Conservation (phyloP, 2,329 filamentous ascomycete species). For the Neurospora sp. region DNA sequence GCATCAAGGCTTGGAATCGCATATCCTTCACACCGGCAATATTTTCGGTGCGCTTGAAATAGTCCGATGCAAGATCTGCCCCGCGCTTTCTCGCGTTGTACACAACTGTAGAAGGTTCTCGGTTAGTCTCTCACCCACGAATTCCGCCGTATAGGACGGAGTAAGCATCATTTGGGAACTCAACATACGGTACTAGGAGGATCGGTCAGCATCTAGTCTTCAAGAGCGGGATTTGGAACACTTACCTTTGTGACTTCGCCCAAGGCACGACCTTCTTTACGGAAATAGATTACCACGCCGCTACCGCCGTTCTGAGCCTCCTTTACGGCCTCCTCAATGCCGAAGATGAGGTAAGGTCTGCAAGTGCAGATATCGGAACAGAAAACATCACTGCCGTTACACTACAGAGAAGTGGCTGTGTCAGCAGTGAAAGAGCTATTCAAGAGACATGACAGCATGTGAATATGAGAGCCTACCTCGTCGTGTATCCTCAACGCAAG, state of each 20-base stretch:
- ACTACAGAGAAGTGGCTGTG: slow-evolving; percentile 31
- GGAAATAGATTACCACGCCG: slow-evolving; percentile 96
- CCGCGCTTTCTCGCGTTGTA: slow-evolving; percentile 77
- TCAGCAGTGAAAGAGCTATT: slow-evolving; percentile 4
- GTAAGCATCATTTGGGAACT: background rate
- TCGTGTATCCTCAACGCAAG: slow-evolving; percentile 76
- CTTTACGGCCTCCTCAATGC: slow-evolving; percentile 94
- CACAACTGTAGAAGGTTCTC: slow-evolving; percentile 34
- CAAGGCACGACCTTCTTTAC: slow-evolving; percentile 89
- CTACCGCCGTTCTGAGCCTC: slow-evolving; percentile 90
- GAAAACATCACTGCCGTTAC: slow-evolving; percentile 96
- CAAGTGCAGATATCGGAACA: slow-evolving; percentile 97
- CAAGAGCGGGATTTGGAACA: slow-evolving; percentile 16
- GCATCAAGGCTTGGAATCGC: slow-evolving; percentile 98
- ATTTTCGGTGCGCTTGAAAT: slow-evolving; percentile 96
- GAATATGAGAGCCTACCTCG: slow-evolving; percentile 32
- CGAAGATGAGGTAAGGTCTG: slow-evolving; percentile 89
- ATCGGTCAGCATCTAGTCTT: slow-evolving; percentile 22
- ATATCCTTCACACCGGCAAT: slow-evolving; percentile 95
- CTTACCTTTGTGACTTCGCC: slow-evolving; percentile 92
- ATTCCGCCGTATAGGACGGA: slow-evolving; percentile 1
- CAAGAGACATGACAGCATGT: background rate
- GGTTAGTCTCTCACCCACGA: slow-evolving; percentile 13
- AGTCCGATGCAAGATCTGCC: slow-evolving; percentile 73
- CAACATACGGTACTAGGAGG: slow-evolving; percentile 36